These are phyloP conservation scores for Phialophora expanda DNA, from an alignment of 2,329 filamentous ascomycete genomes.

Conservation along the genomic window DNA sequence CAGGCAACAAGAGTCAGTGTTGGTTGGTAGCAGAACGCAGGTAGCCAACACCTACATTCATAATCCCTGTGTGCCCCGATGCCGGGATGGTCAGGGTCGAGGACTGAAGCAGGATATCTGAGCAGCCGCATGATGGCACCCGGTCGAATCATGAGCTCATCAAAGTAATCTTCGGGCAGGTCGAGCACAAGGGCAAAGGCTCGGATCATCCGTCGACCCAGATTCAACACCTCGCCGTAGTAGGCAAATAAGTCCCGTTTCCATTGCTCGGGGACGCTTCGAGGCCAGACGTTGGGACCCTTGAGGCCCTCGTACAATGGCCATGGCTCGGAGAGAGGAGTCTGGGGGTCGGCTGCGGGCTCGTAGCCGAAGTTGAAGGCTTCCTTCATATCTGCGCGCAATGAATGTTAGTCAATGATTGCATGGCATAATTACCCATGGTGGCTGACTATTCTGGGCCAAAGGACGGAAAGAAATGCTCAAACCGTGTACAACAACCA, in stretches of 20 bases:
- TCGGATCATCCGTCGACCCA: slow-evolving; percentile 58
- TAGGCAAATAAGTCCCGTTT: slow-evolving; percentile 57
- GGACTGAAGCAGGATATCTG: slow-evolving; percentile 52
- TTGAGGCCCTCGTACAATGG: slow-evolving; percentile 13
- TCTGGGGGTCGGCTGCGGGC: slow-evolving; percentile 45
- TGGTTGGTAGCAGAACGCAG: too few species aligned
- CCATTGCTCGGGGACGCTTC: slow-evolving; percentile 46
- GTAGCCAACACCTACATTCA: background rate
- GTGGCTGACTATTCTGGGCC: too few species aligned
- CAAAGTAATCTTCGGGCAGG: slow-evolving; percentile 61
- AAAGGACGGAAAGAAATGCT: too few species aligned
- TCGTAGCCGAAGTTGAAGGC: slow-evolving; percentile 54
- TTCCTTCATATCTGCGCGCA: slow-evolving; percentile 24
- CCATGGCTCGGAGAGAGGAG: slow-evolving; percentile 13
- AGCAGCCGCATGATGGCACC: slow-evolving; percentile 50
- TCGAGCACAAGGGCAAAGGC: slow-evolving; percentile 62
- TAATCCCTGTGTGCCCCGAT: slow-evolving; percentile 7
- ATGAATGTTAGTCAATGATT: background rate
- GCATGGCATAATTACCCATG: too few species aligned
- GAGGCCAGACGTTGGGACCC: slow-evolving; percentile 39
- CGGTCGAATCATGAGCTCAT: slow-evolving; percentile 59
- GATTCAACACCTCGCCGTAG: slow-evolving; percentile 54
- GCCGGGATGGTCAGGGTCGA: slow-evolving; percentile 3
- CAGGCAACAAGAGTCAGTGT: background rate
- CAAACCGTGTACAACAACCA: too few species aligned